Conservation (phyloP, 2,329 filamentous ascomycete species). For the Aureobasidium uvarum region DNA sequence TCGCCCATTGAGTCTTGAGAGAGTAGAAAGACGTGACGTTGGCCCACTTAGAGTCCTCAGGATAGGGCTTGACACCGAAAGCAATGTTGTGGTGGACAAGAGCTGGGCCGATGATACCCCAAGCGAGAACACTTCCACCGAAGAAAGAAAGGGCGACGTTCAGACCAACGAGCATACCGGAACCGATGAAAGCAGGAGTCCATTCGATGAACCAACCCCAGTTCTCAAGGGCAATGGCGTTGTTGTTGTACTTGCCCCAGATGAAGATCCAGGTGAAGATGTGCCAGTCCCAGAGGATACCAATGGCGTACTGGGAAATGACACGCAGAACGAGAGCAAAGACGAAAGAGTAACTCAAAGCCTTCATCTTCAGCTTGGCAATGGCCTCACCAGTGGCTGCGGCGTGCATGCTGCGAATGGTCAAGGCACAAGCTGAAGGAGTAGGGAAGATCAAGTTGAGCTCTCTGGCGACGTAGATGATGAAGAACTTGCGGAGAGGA, state of each 20-base stretch:
- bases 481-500: conserved; percentile 40
- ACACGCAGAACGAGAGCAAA: conserved; percentile 53
- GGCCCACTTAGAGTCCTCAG: conserved; percentile 48
- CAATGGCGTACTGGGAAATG: conserved; percentile 58
- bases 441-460: conserved; percentile 59
- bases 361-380: conserved; percentile 58
- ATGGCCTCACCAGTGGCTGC: conserved; percentile 50
- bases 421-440: conserved; percentile 58
- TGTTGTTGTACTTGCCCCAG: conserved; percentile 52
- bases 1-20: conserved; percentile 39
- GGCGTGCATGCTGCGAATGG: conserved; percentile 61
- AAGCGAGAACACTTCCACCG: conserved; percentile 54
- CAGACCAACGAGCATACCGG: conserved; percentile 57
- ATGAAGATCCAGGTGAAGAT: conserved; percentile 44
- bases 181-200: conserved; percentile 61
- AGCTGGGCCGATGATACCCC: conserved; percentile 56
- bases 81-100: conserved; percentile 53
- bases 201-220: conserved; percentile 62
- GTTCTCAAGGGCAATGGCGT: conserved; percentile 54
- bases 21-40: conserved; percentile 44
- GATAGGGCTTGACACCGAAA: conserved; percentile 28
- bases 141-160: conserved; percentile 60
- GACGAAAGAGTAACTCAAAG: conserved; percentile 52
- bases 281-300: conserved; percentile 53
- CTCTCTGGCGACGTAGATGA: conserved; percentile 55